phyloP scores from a whole-genome alignment of 2,329 filamentous ascomycete species.

The Fusarium transvaalense region DNA sequence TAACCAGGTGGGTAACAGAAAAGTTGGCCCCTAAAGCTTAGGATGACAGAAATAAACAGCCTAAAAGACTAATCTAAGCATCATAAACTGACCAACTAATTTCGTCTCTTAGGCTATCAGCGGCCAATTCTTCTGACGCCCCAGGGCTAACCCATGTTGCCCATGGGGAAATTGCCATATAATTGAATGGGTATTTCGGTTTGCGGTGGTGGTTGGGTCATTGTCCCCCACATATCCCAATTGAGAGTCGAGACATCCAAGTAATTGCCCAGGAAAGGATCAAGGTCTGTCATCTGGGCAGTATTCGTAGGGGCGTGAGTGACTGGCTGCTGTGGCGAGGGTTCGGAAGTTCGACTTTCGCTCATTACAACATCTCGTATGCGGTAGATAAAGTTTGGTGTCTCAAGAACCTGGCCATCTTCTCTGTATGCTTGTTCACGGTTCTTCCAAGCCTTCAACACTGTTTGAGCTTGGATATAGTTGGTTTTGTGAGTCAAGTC shows the following conservation, averaged over 20 bases:
- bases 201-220: slow-evolving; percentile 40
- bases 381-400: slow-evolving; percentile 61
- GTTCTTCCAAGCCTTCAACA: slow-evolving; percentile 66
- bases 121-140: too few species aligned
- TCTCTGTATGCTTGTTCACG: slow-evolving; percentile 59
- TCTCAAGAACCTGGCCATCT: slow-evolving; percentile 55
- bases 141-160: slow-evolving; percentile 37
- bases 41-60: too few species aligned
- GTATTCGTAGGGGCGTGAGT: slow-evolving; percentile 48
- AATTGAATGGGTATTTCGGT: slow-evolving; percentile 50
- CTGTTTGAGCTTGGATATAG: slow-evolving; percentile 59
- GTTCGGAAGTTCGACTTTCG: slow-evolving; percentile 52
- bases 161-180: slow-evolving; percentile 51
- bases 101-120: too few species aligned
- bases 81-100: too few species aligned
- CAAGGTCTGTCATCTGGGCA: slow-evolving; percentile 52
- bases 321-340: slow-evolving; percentile 43
- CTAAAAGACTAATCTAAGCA: too few species aligned
- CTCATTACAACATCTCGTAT: slow-evolving; percentile 59
- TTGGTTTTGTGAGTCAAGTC: slow-evolving; percentile 62
- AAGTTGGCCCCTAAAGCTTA: too few species aligned
- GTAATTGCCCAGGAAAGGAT: slow-evolving; percentile 60
- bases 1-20: too few species aligned
- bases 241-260: slow-evolving; percentile 59
- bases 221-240: slow-evolving; percentile 60